These are phyloP conservation scores for Arthromyces matolae DNA, from an alignment of 768 basidiomycete genomes.

Conservation along the genomic window DNA sequence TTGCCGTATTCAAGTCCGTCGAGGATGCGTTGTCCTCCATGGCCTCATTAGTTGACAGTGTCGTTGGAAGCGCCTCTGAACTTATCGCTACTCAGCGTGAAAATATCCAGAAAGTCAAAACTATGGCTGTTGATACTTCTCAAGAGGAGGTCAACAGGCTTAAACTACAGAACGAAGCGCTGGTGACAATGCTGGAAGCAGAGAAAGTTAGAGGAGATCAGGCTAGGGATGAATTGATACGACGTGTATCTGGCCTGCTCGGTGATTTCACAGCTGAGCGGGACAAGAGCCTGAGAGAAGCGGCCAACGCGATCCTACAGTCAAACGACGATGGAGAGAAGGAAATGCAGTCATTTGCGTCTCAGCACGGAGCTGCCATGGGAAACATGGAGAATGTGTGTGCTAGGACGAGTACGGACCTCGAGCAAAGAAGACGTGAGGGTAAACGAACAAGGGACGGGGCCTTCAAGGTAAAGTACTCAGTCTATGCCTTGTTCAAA, in stretches of 20 bases:
- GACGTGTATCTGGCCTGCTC: slow-evolving; percentile 68
- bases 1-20: slow-evolving; percentile 45
- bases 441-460: slow-evolving; percentile 54
- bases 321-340: slow-evolving; percentile 56
- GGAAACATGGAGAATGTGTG: slow-evolving; percentile 42
- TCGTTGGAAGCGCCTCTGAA: slow-evolving; percentile 53
- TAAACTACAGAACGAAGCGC: slow-evolving; percentile 64
- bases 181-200: slow-evolving; percentile 56
- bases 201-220: slow-evolving; percentile 66
- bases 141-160: slow-evolving; percentile 57
- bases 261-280: slow-evolving; percentile 67
- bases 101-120: slow-evolving; percentile 45
- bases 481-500: background rate
- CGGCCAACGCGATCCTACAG: slow-evolving; percentile 48
- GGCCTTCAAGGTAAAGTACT: slow-evolving; percentile 59
- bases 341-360: slow-evolving; percentile 42
- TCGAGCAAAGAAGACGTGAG: slow-evolving; percentile 47
- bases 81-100: slow-evolving; percentile 56
- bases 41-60: slow-evolving; percentile 53
- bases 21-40: slow-evolving; percentile 59
- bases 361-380: slow-evolving; percentile 50
- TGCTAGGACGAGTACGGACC: slow-evolving; percentile 32
- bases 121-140: slow-evolving; percentile 42
- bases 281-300: slow-evolving; percentile 60
- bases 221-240: slow-evolving; percentile 70